A percentile compares a stretch with the other conserved stretches of the same genome.
phyloP scores from a whole-genome alignment of 2,329 filamentous ascomycete genomes.

The Apiospora rasikravindrae region DNA sequence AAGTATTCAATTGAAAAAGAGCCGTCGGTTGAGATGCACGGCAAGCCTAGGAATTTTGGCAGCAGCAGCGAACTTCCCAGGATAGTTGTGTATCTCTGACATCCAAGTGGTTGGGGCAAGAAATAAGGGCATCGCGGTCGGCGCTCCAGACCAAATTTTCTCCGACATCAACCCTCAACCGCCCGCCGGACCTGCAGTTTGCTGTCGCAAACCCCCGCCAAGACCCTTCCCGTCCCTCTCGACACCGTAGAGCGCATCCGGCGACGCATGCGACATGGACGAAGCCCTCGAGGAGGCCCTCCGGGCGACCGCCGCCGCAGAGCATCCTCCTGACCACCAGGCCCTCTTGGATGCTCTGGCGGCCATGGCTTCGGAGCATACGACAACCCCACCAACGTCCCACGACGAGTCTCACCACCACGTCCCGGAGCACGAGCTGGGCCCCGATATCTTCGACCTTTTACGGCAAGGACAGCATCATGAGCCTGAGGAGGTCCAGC shows the following conservation, averaged over 20 bases:
- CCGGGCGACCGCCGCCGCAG: not conserved
- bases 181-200: conserved; percentile 15
- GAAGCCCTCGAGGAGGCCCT: conserved; percentile 18
- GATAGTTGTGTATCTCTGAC: conserved; percentile 20
- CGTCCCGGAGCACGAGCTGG: not conserved
- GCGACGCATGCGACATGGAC: conserved; percentile 24
- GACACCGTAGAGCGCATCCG: conserved; percentile 10
- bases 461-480: not conserved
- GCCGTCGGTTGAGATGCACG: not conserved
- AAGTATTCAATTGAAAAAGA: not conserved
- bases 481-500: not conserved
- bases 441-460: not conserved
- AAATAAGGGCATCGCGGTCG: conserved; percentile 28
- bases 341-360: conserved; percentile 6
- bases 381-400: not conserved
- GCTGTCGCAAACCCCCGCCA: conserved; percentile 22
- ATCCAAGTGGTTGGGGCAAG: conserved; percentile 24
- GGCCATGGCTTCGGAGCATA: not conserved
- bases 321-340: conserved; percentile 12
- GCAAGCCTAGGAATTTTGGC: not conserved
- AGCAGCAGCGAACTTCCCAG: not conserved
- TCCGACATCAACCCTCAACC: conserved; percentile 21
- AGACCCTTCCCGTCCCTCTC: conserved; percentile 13
- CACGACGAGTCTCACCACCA: conserved; percentile 1
- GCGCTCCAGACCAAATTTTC: conserved; percentile 26